Evolutionary conservation across 176 grass and related monocot genomes (phyloP).

Genomic region (Coix lacrymajobi): DNA sequence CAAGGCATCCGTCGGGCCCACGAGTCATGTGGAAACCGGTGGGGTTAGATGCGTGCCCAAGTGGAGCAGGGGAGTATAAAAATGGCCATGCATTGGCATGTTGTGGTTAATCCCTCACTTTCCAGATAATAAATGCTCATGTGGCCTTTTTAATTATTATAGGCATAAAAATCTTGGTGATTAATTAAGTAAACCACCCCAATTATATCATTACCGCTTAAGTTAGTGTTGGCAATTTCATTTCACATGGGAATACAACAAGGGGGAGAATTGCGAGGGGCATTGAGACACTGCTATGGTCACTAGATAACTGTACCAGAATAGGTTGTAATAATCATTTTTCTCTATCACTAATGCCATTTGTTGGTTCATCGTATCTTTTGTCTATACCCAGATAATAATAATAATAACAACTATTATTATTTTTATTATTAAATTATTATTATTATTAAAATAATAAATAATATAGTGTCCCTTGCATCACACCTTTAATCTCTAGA

Average conservation of each 20-base stretch:
- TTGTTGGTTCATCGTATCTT: neutral
- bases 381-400: neutral
- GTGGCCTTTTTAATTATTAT: constrained; percentile 40
- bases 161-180: constrained; percentile 39
- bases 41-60: neutral
- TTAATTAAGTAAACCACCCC: constrained; percentile 53
- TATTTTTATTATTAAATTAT: too few species aligned
- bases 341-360: neutral
- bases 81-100: constrained; percentile 71
- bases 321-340: neutral
- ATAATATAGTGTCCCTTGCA: neutral
- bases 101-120: constrained; percentile 75
- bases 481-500: neutral
- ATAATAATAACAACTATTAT: too few species aligned
- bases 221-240: constrained; percentile 21
- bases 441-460: too few species aligned
- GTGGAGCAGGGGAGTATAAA: constrained; percentile 25
- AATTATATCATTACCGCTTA: constrained; percentile 25
- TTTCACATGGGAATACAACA: constrained; percentile 21
- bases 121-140: constrained; percentile 83
- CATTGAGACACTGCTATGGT: neutral
- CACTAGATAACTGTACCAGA: neutral
- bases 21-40: neutral
- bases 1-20: neutral
- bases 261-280: neutral